These are phyloP conservation scores for Xylariales sp. DNA, from an alignment of 2,329 filamentous ascomycete genomes.

Conservation along the genomic window DNA sequence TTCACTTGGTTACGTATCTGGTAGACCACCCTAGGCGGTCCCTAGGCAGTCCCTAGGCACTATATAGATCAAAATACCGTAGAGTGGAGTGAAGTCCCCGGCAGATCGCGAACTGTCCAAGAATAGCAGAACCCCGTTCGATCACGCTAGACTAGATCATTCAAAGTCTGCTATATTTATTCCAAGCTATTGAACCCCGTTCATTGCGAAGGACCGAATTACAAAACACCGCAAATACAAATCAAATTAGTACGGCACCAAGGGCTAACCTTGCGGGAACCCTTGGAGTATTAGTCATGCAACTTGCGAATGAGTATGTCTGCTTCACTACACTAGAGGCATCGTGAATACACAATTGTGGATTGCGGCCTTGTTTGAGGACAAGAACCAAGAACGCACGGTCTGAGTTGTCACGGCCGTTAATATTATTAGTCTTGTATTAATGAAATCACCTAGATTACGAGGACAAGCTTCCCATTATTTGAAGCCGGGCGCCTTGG, in stretches of 20 bases:
- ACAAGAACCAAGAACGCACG: neutral
- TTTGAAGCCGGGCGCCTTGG: neutral
- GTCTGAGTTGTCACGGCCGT: neutral
- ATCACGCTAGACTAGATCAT: slow-evolving; percentile 32
- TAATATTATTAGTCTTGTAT: neutral
- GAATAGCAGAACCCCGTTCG: slow-evolving; percentile 28
- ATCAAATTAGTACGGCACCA: slow-evolving; percentile 22
- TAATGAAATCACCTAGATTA: too few species aligned
- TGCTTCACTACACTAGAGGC: neutral
- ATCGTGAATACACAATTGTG: slow-evolving; percentile 12
- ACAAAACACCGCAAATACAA: slow-evolving; percentile 21
- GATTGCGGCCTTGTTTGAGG: slow-evolving; percentile 3
- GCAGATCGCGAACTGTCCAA: slow-evolving; percentile 30
- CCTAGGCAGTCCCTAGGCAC: neutral
- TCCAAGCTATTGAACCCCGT: slow-evolving; percentile 5
- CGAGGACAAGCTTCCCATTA: neutral
- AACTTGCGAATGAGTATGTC: neutral
- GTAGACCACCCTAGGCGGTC: neutral
- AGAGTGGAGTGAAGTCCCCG: slow-evolving; percentile 16
- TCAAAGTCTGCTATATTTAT: slow-evolving; percentile 29
- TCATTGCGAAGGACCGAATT: slow-evolving; percentile 6
- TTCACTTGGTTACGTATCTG: neutral
- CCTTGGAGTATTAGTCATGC: neutral
- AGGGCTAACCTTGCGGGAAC: neutral
- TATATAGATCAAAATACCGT: slow-evolving; percentile 6